phyloP scores from a whole-genome alignment of 2,329 filamentous ascomycete species.

The Xylaria sp. region DNA sequence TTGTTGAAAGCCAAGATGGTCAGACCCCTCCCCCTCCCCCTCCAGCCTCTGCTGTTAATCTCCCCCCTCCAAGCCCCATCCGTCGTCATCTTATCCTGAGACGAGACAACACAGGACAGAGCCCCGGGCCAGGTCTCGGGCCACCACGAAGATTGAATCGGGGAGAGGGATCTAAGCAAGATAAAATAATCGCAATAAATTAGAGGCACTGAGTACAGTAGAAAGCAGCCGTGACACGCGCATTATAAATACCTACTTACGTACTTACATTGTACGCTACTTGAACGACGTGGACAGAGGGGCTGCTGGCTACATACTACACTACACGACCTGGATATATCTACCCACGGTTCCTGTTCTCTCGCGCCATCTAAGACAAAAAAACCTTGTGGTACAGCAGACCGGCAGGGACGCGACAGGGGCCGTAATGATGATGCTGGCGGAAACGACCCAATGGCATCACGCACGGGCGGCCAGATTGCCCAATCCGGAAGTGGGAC shows the following conservation, averaged over 20 bases:
- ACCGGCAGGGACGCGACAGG: conserved; percentile 17
- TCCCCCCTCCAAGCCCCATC: too few relatives aligned
- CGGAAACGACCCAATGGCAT: conserved; percentile 29
- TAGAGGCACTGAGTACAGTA: background rate
- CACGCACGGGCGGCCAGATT: conserved; percentile 29
- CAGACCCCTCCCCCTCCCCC: background rate
- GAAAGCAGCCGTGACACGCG: background rate
- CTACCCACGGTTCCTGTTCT: conserved; percentile 22
- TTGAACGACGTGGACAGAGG: background rate
- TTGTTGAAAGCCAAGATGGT: background rate
- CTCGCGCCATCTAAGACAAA: conserved; percentile 27
- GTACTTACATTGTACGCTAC: background rate
- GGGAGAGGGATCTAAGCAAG: too few relatives aligned
- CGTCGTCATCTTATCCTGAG: background rate
- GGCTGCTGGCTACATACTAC: too few relatives aligned
- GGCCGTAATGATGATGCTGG: conserved; percentile 19
- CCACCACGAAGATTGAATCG: conserved; percentile 7
- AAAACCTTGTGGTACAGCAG: too few relatives aligned
- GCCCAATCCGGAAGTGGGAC: conserved; percentile 30
- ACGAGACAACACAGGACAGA: background rate
- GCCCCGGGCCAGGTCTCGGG: background rate
- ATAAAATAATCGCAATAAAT: background rate
- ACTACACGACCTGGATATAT: conserved; percentile 25
- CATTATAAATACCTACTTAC: background rate
- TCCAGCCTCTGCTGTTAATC: background rate